A percentile compares a stretch with the other conserved stretches of the same genome.
phyloP scores from a whole-genome alignment of 2,329 filamentous ascomycete genomes.

The Fusarium sulawesiense region DNA sequence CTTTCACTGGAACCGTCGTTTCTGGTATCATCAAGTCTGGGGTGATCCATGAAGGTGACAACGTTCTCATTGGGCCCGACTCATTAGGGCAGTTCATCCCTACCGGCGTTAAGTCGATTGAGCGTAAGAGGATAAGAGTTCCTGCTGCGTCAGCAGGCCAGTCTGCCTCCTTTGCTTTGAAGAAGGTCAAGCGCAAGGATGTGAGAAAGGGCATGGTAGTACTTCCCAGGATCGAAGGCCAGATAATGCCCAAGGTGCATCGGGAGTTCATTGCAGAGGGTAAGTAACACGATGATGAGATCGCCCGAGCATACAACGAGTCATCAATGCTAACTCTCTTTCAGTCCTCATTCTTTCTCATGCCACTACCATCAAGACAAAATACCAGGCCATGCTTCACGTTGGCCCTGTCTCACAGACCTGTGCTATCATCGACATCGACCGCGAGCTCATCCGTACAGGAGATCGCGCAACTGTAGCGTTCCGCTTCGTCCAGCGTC shows the following conservation, averaged over 20 bases:
- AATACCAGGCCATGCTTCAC: slow-evolving; percentile 98
- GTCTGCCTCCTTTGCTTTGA: slow-evolving; percentile 90
- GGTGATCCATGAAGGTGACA: slow-evolving; percentile 90
- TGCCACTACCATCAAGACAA: slow-evolving; percentile 95
- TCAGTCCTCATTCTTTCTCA: slow-evolving; percentile 92
- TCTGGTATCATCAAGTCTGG: slow-evolving; percentile 92
- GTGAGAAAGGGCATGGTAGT: slow-evolving; percentile 99
- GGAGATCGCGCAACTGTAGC: slow-evolving; percentile 94
- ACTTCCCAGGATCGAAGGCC: slow-evolving; percentile 81
- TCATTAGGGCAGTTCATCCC: slow-evolving; percentile 88
- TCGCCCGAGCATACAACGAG: not conserved
- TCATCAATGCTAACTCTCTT: slow-evolving; percentile 21
- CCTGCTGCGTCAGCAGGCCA: slow-evolving; percentile 91
- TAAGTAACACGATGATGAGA: slow-evolving; percentile 48
- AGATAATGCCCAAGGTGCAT: slow-evolving; percentile 76
- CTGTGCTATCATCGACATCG: slow-evolving; percentile 96
- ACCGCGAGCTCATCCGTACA: slow-evolving; percentile 93
- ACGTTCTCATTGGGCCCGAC: slow-evolving; percentile 89
- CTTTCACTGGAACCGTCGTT: slow-evolving; percentile 95
- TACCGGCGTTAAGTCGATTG: slow-evolving; percentile 90
- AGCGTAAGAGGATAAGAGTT: slow-evolving; percentile 90
- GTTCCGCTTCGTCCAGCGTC: slow-evolving; percentile 93
- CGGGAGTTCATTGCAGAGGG: slow-evolving; percentile 83
- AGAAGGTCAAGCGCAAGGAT: slow-evolving; percentile 87
- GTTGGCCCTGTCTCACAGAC: slow-evolving; percentile 96